Conservation (phyloP, 768 basidiomycete genomes). For the Daedaleopsis sinensis region DNA sequence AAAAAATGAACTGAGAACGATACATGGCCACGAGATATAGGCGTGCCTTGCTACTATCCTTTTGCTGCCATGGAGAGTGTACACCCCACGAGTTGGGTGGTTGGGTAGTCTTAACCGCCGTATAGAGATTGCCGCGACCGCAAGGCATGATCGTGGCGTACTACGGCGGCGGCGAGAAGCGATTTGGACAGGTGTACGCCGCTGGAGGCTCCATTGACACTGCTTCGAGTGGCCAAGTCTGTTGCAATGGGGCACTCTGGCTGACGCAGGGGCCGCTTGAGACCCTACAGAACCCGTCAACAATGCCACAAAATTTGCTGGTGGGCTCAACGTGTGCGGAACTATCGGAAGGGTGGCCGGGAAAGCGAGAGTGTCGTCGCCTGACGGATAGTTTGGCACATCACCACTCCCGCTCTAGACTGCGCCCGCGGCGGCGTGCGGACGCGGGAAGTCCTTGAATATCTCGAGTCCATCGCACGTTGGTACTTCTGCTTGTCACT, state of each 20-base stretch:
- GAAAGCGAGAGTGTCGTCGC: no score
- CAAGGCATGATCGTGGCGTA: conserved; percentile 80
- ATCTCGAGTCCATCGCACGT: no score
- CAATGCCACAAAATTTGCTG: no score
- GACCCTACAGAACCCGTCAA: background rate
- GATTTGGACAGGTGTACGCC: conserved; percentile 78
- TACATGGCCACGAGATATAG: background rate
- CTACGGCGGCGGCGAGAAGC: conserved; percentile 73
- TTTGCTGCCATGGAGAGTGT: conserved; percentile 24
- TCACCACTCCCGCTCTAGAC: no score
- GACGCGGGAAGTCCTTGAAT: no score
- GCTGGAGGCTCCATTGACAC: conserved; percentile 42
- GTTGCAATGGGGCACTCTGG: background rate
- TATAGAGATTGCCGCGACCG: conserved; percentile 79
- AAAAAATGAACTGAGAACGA: background rate
- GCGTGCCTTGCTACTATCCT: conserved; percentile 25
- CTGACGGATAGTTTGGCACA: no score
- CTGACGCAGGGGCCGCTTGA: background rate
- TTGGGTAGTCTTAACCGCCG: conserved; percentile 59
- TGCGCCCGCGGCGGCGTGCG: no score
- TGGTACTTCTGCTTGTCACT: no score
- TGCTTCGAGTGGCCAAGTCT: background rate
- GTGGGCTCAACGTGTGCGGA: no score
- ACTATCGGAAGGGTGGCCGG: no score
- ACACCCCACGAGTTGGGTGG: conserved; percentile 44